Evolutionary conservation across 2,329 filamentous ascomycete genomes (phyloP), one percentile per base, ranked within the genome.

Genomic region (Talaromyces sp.): DNA sequence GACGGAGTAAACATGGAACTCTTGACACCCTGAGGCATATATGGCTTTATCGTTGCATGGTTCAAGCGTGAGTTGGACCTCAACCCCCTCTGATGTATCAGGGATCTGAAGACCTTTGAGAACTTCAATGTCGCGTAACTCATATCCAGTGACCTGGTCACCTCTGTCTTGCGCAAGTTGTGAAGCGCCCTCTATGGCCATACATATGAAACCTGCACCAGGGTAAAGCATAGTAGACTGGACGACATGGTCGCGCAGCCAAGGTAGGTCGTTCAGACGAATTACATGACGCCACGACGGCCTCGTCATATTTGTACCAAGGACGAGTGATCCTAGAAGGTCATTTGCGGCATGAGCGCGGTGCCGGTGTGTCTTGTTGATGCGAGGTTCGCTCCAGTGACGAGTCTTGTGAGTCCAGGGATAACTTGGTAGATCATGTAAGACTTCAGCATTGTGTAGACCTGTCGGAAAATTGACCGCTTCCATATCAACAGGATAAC

Each of bases 371-470:
- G 41, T 33, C 45, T 39, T 52, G 45, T 47, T 61, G 31, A 47
- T 33, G 1, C 31, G 19, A 27, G 22, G 56, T 31, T 64, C 62
- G 31, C 47, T 19, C 62, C 62, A 64, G 54, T 58, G 45, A 16
- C 27, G 24, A 8, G n/a, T 27, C 10, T 37, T 22, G 37, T 64
- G 39, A 35, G 35, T 48, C 62, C 62, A 64, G 11, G 52, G 19
- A 52, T 61, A 61, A 19, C 35, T 48, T 5, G 59, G 59, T 6
- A 61, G 43, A n/a, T 61, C 59, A 27, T 37, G 16, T 13, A 61
- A n/a, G 13, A 57, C 39, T 13, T n/a, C 41, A 31, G 41, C 13
- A 52, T 31, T 27, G 19, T 4, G 10, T 52, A n/a, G 10, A 31
- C 47, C 47, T 6, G 41, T 43, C 7, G 41, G 41, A 43, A 52